Evolutionary conservation across 1,284 basidiomycete species (phyloP), one percentile per base, ranked within the genome.

Genomic region (Boletus smithii): DNA sequence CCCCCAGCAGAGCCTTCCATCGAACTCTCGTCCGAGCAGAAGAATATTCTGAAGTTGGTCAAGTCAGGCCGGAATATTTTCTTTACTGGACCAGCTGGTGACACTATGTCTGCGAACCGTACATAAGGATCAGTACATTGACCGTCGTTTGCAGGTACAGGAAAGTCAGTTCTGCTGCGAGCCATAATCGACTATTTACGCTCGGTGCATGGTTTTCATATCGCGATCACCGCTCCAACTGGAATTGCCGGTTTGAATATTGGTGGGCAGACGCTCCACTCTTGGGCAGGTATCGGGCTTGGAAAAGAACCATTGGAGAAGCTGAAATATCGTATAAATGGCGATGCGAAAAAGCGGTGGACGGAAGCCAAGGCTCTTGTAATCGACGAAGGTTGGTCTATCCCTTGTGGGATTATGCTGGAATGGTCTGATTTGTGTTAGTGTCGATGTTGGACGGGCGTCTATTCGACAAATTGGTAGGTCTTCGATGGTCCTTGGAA

Each of bases 241-340:
- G 88, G 88, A 46, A 86, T 91, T 51, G 88, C 88, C 0, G 87
- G 81, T 0, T 81, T 85, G 65, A 88, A 90, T 57, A 83, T 91
- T 47, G 88, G 87, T 3, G 88, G 88, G 31, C 74, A 79, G 31
- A 91, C 88, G 0, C 71, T 91, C 18, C 87, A 91, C 61, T 86
- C 84, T 8, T 91, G 88, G 64, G 81, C 84, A 13, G 76, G 88
- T 0, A 80, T 88, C 34, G 81, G 87, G 0, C 66, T 88, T 3
- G 88, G 83, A 0, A 69, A 72, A 7, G 86, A 85, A 27, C 51
- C 65, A 0, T 62, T 70, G 0, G 68, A 79, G 0, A 59, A 70
- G 0, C 69, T 90, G 4, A 68, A 72, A n/a, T 64, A 38, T 16
- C 78, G 75, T 54, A 65, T 91, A 34, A 69, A 59, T 66, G 69